Conservation (phyloP, 768 basidiomycete genomes). For the Podaxis sp. region DNA sequence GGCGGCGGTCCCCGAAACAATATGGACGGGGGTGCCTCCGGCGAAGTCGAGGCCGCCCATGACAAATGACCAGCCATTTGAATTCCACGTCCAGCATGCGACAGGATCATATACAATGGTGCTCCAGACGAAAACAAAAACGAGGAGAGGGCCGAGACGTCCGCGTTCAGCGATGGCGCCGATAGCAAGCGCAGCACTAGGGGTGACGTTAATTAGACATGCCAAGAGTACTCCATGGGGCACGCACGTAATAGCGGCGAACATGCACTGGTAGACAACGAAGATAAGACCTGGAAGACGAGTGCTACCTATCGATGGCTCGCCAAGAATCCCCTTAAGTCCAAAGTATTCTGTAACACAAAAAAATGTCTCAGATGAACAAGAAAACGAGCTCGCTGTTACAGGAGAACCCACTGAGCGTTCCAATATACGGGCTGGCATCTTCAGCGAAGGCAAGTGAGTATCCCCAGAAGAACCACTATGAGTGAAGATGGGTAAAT, state of each 20-base stretch:
- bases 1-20: constrained; percentile 89
- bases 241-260: constrained; percentile 81
- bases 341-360: constrained; percentile 68
- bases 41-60: constrained; percentile 91
- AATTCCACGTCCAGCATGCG: constrained; percentile 96
- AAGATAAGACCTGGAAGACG: constrained; percentile 76
- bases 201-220: constrained; percentile 22
- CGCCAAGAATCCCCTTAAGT: constrained; percentile 72
- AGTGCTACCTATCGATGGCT: constrained; percentile 70
- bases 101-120: constrained; percentile 92
- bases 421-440: constrained; percentile 75
- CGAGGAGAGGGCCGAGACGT: constrained; percentile 79
- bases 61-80: constrained; percentile 70
- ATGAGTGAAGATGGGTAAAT: constrained; percentile 14
- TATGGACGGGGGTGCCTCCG: constrained; percentile 96
- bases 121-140: constrained; percentile 90
- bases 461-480: constrained; percentile 99
- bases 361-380: constrained; percentile 6
- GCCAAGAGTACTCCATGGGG: background rate
- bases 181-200: constrained; percentile 80
- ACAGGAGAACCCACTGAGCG: constrained; percentile 57
- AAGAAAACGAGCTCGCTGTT: background rate
- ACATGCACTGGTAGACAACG: constrained; percentile 88
- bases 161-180: constrained; percentile 92
- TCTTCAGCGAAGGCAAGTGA: constrained; percentile 88